Evolutionary conservation across 2,329 filamentous ascomycete species (phyloP).

Genomic region (Macrophomina phaseolina): DNA sequence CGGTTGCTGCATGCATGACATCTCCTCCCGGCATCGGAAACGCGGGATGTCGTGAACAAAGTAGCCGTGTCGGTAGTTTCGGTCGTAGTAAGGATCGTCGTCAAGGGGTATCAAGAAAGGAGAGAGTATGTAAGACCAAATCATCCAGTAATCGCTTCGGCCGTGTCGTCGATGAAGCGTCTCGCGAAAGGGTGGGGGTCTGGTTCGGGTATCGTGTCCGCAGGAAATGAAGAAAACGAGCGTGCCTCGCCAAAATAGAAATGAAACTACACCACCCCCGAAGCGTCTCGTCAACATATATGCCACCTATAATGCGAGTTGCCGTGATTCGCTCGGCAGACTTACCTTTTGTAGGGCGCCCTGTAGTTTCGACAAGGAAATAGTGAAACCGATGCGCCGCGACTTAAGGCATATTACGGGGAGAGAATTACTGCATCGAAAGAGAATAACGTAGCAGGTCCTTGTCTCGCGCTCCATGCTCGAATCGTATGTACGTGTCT

Average conservation of each 20-base stretch:
- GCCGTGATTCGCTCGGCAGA: neutral
- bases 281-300: slow-evolving; percentile 3
- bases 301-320: neutral
- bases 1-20: no score
- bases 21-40: no score
- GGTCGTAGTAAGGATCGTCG: no score
- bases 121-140: neutral
- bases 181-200: neutral
- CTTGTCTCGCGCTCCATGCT: slow-evolving; percentile 3
- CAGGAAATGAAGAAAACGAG: neutral
- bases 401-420: slow-evolving; percentile 12
- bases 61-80: no score
- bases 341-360: slow-evolving; percentile 9
- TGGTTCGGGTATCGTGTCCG: neutral
- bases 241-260: neutral
- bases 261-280: neutral
- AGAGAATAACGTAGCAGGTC: slow-evolving; percentile 8
- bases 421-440: slow-evolving; percentile 7
- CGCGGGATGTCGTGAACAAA: no score
- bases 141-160: neutral
- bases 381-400: slow-evolving; percentile 9
- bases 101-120: no score
- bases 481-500: slow-evolving; percentile 24
- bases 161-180: neutral
- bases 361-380: neutral